A percentile compares a stretch with the other conserved stretches of the same genome.
phyloP scores from a whole-genome alignment of 169 alveolate genomes.

The Plasmodium knowlesi region DNA sequence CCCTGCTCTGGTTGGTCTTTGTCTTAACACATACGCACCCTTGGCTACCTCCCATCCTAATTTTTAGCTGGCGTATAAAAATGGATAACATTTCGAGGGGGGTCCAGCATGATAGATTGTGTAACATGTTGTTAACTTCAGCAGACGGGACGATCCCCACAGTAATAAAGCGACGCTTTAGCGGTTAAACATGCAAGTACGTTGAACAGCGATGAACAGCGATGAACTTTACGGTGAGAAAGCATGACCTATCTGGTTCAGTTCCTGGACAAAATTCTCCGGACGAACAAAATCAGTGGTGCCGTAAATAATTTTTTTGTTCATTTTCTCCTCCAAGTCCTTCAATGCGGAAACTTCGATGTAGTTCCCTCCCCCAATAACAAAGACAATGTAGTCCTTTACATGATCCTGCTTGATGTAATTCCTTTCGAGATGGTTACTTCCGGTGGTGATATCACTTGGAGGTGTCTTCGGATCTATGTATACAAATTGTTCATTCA shows the following conservation, averaged over 20 bases:
- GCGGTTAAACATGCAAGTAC: not conserved
- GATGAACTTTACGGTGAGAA: not conserved
- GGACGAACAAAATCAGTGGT: constrained; percentile 81
- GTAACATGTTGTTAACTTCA: not conserved
- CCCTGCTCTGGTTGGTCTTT: not conserved
- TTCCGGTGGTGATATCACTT: not conserved
- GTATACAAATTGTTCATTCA: constrained; percentile 73
- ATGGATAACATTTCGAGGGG: not conserved
- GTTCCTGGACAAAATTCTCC: constrained; percentile 77
- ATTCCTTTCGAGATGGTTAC: constrained; percentile 17
- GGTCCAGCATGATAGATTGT: not conserved
- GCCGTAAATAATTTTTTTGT: constrained; percentile 80
- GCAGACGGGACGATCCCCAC: not conserved
- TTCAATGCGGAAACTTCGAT: constrained; percentile 84
- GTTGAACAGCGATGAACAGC: not conserved
- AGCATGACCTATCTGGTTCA: constrained; percentile 52
- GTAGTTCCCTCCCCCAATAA: constrained; percentile 89
- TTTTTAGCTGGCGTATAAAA: not conserved
- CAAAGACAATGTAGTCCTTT: constrained; percentile 82
- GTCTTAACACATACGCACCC: not conserved
- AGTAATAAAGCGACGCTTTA: not conserved
- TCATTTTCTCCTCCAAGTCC: constrained; percentile 81
- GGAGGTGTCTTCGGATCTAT: constrained; percentile 74
- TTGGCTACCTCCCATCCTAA: not conserved
- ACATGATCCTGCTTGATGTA: constrained; percentile 82